Evolutionary conservation across 1,139 yeast genomes (phyloP).

Genomic region (Torulaspora globosa): DNA sequence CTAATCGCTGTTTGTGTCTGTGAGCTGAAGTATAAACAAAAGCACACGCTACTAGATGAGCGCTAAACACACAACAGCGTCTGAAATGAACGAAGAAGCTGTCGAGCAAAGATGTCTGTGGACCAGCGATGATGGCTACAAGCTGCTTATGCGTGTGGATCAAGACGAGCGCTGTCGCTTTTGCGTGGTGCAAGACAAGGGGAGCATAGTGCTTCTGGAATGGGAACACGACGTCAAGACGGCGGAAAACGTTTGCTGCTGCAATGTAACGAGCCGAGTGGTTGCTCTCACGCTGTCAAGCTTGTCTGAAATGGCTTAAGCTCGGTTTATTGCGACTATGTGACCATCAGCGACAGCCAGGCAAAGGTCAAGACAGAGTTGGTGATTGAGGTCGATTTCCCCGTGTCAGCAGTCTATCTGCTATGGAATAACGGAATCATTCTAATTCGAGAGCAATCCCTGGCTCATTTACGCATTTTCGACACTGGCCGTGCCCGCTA

Average conservation of each 20-base stretch:
- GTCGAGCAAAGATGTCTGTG: constrained; percentile 2
- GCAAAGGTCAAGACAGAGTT: constrained; percentile 6
- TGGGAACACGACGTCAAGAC: constrained; percentile 9
- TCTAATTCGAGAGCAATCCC: constrained; percentile 10
- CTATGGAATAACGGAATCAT: constrained; percentile 13
- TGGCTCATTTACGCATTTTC: constrained; percentile 16
- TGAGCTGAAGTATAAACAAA: constrained; percentile 2
- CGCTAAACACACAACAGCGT: neutral
- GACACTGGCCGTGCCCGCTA: constrained; percentile 15
- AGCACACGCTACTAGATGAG: constrained; percentile 1
- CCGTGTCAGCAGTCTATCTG: constrained; percentile 9
- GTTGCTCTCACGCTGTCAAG: neutral
- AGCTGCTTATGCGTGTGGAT: constrained; percentile 1
- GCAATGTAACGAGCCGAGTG: neutral
- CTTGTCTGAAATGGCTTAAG: constrained; percentile 6
- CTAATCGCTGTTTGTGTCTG: neutral
- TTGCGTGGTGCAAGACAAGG: neutral
- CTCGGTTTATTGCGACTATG: constrained; percentile 12
- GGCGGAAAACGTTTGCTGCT: constrained; percentile 3
- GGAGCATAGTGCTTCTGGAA: neutral
- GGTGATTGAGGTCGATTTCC: constrained; percentile 7
- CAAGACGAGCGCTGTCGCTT: constrained; percentile 2
- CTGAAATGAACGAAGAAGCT: neutral
- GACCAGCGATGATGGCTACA: constrained; percentile 1
- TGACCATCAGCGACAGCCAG: constrained; percentile 5